Evolutionary conservation across 2,329 filamentous ascomycete genomes (phyloP).

Genomic region (Fusarium chaquense): DNA sequence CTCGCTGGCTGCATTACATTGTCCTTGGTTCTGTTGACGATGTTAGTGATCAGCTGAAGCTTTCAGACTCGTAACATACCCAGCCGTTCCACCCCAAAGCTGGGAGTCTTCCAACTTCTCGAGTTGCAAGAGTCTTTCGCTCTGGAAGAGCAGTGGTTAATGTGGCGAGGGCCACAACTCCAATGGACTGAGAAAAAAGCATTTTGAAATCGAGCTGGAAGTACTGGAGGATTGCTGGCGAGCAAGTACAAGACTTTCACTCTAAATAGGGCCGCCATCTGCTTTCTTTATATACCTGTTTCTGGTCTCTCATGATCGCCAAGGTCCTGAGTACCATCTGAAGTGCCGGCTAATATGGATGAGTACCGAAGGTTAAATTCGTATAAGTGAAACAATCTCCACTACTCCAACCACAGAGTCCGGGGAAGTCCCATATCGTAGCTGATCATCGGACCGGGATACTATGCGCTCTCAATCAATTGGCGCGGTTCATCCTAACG

Average conservation of each 20-base stretch:
- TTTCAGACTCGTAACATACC: not conserved
- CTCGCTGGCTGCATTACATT: conserved; percentile 28
- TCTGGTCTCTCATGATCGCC: not conserved
- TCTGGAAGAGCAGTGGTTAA: conserved; percentile 9
- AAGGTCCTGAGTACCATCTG: not conserved
- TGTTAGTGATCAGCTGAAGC: not conserved
- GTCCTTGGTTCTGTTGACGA: conserved; percentile 13
- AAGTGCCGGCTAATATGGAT: conserved; percentile 23
- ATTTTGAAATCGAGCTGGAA: conserved; percentile 1
- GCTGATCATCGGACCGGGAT: conserved; percentile 14
- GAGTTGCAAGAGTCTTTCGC: conserved; percentile 10
- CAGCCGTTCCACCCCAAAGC: conserved; percentile 31
- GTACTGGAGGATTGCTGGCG: not conserved
- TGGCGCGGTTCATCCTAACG: conserved; percentile 14
- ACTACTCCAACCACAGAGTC: conserved; percentile 11
- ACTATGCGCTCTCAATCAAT: conserved; percentile 4
- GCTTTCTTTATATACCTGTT: conserved; percentile 8
- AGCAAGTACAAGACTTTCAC: not conserved
- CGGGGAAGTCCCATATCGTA: conserved; percentile 16
- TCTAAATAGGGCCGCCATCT: not conserved
- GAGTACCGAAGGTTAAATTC: conserved; percentile 20
- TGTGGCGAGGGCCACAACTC: conserved; percentile 24
- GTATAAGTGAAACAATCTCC: conserved; percentile 18
- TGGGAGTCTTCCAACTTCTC: conserved; percentile 24
- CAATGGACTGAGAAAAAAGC: conserved; percentile 20